Evolutionary conservation across 2,329 filamentous ascomycete genomes (phyloP), one percentile per base, ranked within the genome.

Genomic region (Colletotrichum sp.): DNA sequence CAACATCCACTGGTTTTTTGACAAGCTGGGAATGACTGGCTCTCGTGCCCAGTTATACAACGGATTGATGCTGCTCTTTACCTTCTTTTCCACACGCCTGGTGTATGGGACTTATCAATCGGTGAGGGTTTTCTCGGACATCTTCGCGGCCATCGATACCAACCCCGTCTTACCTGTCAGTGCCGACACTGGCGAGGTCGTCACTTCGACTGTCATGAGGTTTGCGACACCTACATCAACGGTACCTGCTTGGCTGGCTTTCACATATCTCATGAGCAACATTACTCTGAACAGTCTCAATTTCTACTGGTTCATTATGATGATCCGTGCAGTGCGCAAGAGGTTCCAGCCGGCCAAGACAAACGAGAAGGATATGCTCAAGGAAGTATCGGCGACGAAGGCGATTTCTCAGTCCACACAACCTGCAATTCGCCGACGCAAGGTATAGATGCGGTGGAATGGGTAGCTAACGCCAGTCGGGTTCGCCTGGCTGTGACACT

Each of bases 1-100:
- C 74, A 98, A 98, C 83, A 91, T 96, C 82, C 95, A 98, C 87
- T 98, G 95, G 95, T 97, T 97, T 87, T 95, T 94, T 85, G 95
- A 98, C 85, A 98, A 98, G 87, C 87, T 96, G 75, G 90, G 92
- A 81, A 92, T 95, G 89, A 97, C 95, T 1, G 95, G 95, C 43
- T 92, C 93, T 24, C 89, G 88, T 69, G 84, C 92, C 28, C 95
- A 97, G 86, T 89, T 96, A 32, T 92, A 95, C 84, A 97, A 97
- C 81, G 95, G 95, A 79, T 88, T 96, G 77, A 81, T 91, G 72
- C 91, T 97, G 5, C 91, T 96, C 68, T 84, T 87, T 78, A 95
- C 91, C 64, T 97, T 97, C 85, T 96, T 96, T 85, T 90, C 88
- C 77, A 94, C 93, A 83, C 94, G 95, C 73, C 89, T 98, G 13